Evolutionary conservation across 495 filamentous ascomycete species (phyloP).

Genomic region (Aspergillus bridgeri): DNA sequence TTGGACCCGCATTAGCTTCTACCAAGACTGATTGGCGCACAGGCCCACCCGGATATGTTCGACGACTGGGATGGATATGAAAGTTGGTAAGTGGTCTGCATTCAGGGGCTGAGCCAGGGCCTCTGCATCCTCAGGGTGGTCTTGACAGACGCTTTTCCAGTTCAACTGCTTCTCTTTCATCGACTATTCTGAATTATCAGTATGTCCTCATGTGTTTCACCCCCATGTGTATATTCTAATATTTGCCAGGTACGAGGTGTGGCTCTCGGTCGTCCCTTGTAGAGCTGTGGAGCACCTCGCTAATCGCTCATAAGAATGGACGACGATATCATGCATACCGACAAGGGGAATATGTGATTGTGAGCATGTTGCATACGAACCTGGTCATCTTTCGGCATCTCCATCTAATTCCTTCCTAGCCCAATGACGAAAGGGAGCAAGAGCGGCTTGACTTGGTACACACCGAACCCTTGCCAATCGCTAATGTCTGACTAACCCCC

Average conservation of each 20-base stretch:
- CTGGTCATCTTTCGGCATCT: background rate
- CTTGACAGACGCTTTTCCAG: background rate
- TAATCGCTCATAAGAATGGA: conserved; percentile 10
- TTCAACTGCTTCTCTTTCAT: conserved; percentile 11
- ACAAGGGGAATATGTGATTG: conserved; percentile 16
- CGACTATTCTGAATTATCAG: conserved; percentile 17
- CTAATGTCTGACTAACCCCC: background rate
- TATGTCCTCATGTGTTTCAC: conserved; percentile 6
- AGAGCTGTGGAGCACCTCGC: too few relatives aligned
- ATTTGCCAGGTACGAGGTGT: conserved; percentile 2
- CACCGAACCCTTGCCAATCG: conserved; percentile 27
- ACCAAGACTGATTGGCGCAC: background rate
- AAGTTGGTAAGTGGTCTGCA: background rate
- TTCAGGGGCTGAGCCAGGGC: background rate
- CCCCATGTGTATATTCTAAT: background rate
- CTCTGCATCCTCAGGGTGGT: background rate
- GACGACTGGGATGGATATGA: background rate
- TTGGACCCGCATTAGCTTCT: background rate
- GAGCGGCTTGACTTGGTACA: conserved; percentile 62
- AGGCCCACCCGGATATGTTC: background rate
- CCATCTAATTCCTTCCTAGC: conserved; percentile 4
- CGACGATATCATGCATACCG: conserved; percentile 18
- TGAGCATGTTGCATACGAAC: background rate
- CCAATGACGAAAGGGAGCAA: conserved; percentile 47
- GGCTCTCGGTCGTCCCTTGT: background rate